Evolutionary conservation across 768 basidiomycete genomes (phyloP), one percentile per base, ranked within the genome.

Genomic region (Trametes villosa): DNA sequence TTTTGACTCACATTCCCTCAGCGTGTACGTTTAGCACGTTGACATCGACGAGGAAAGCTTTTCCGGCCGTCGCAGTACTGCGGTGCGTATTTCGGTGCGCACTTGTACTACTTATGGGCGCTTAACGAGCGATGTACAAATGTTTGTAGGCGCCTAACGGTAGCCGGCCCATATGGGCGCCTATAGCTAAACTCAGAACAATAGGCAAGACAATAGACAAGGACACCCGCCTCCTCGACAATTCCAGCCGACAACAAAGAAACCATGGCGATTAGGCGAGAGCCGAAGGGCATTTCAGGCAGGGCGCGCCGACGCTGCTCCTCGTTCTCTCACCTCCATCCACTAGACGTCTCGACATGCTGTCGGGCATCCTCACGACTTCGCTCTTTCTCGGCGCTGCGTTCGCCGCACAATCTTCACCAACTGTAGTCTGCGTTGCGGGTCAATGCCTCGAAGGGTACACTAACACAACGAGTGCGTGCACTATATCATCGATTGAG

Each of bases 401-500:
- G 27, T 31, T 41, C 70, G 71, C 64, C 56, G 86, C 87, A 60
- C 85, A 87, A 72, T 79, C 81, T 65, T 72, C 77, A 60, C 74
- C 86, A 36, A 76, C 79, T 68, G 85, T 92, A 57, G 79, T 94
- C 62, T 93, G 91, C 80, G 78, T 91, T 89, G 88, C 91, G 72
- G 91, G 91, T 67, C 91, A 94, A 88, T 93, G 92, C 79, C 76
- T 93, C 57, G 82, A 92, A 73, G 92, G 92, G 59, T 83, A 76
- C 74, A 85, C 89, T 31, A 92, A 93, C 70, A 83, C 81, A 24
- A 88, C 89, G 36, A 70, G 82, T 83, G 68, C 76, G 89, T 86
- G 59, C 33, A 77, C 74, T 18, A 27, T 34, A 13, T 30, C 30
- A 17, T 20, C 57, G 38, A 41, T 45, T 4, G 52, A 33, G 22